Percentiles rank a stretch among this genome's conserved stretches.
phyloP scores from a whole-genome alignment of 495 filamentous ascomycete species.

The Annulohypoxylon maeteangense region DNA sequence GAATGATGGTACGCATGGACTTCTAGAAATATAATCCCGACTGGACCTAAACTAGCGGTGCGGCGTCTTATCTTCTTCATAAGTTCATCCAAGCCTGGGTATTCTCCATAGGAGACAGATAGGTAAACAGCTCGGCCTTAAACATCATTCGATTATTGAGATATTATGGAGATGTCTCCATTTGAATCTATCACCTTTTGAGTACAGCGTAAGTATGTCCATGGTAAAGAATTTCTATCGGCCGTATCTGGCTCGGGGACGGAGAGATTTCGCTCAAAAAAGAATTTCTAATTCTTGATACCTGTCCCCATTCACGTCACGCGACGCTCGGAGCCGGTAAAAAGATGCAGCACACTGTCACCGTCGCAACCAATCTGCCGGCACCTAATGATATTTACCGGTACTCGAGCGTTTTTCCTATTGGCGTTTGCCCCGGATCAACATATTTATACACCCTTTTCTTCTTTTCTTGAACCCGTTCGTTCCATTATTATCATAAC shows the following conservation, averaged over 20 bases:
- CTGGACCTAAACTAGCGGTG: not conserved
- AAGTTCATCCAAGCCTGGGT: not conserved
- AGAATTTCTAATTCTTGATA: not conserved
- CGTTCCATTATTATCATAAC: not conserved
- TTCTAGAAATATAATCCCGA: conserved; percentile 3
- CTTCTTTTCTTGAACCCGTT: not conserved
- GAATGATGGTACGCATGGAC: not conserved
- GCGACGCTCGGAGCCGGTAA: not conserved
- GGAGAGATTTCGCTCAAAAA: not conserved
- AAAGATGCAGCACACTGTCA: not conserved
- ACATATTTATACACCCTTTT: not conserved
- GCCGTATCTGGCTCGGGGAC: not conserved
- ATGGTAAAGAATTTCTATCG: not conserved
- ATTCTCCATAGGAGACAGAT: not conserved
- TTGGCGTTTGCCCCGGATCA: not conserved
- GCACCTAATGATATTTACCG: not conserved
- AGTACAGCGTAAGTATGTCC: too few relatives aligned
- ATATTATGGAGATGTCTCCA: not conserved
- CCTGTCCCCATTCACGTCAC: not conserved
- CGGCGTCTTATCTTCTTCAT: not conserved
- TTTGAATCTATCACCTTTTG: not conserved
- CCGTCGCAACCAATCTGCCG: not conserved
- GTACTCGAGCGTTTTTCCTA: not conserved
- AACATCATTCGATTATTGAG: not conserved
- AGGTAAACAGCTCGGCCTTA: not conserved